Evolutionary conservation across 345 rosid species (phyloP).

Genomic region (Arabidopsis suecica): DNA sequence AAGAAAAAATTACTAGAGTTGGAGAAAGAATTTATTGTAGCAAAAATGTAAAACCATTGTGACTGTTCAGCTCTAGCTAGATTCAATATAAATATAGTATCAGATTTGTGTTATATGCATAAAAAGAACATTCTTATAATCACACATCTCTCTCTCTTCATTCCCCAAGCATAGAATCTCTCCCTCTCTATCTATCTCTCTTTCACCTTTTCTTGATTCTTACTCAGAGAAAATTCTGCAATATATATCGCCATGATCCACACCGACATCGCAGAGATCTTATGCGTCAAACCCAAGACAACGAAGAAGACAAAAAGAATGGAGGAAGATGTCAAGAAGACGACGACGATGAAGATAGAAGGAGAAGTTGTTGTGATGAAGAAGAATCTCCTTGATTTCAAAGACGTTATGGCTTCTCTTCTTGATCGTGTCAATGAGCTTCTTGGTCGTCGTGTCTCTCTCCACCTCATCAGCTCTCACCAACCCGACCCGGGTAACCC

Average conservation of each 20-base stretch:
- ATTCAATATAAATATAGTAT: slow-evolving; percentile 3
- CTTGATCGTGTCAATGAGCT: slow-evolving; percentile 74
- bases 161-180: slow-evolving; percentile 33
- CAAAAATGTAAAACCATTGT: not conserved
- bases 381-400: slow-evolving; percentile 71
- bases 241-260: slow-evolving; percentile 44
- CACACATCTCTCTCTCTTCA: slow-evolving; percentile 17
- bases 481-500: slow-evolving; percentile 64
- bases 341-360: slow-evolving; percentile 47
- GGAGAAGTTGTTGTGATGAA: slow-evolving; percentile 74
- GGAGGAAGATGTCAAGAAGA: slow-evolving; percentile 36
- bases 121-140: slow-evolving; percentile 36
- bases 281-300: slow-evolving; percentile 47
- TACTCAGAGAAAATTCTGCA: slow-evolving; percentile 42
- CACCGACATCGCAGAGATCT: slow-evolving; percentile 45
- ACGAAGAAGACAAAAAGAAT: slow-evolving; percentile 26
- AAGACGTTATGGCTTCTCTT: slow-evolving; percentile 65
- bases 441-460: slow-evolving; percentile 64
- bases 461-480: slow-evolving; percentile 66
- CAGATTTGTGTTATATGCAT: not conserved
- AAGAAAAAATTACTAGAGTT: not conserved
- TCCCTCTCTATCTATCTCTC: slow-evolving; percentile 24
- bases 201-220: slow-evolving; percentile 31
- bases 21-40: not conserved
- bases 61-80: not conserved